Base-by-base conservation (phyloP, 768 basidiomycete species). In the Chalciporus sphaerocephalus region DNA sequence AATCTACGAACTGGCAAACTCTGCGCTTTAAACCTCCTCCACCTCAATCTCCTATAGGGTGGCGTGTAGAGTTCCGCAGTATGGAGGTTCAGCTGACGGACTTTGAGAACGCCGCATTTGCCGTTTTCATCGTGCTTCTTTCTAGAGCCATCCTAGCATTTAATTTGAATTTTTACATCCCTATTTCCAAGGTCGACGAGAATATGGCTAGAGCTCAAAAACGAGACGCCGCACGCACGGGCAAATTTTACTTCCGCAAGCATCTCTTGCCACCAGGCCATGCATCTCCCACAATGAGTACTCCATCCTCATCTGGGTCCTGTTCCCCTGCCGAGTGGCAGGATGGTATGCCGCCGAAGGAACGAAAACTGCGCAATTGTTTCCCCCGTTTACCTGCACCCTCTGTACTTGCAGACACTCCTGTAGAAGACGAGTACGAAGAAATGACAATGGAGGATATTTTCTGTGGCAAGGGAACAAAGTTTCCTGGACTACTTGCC, bases 1-100 rank as follows among this genome's bases (percentile, higher is more conserved):
- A 99, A 79, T 98, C 96, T 2, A 99, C 96, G 4, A 99, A 99
- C 60, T 99, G 96, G 96, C 96, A 99, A 69, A 97, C 96, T 0
- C 74, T 99, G 24, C 81, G 96, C 38, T 99, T 99, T 79, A 99
- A 99, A 64, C 96, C 96, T 2, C 96, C 96, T 11, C 95, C 96
- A 21, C 85, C 90, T 5, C 84, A 88, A 44, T 92, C 95, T 5
- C 65, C 81, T 6, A 97, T 98, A 44, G 96, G 95, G 24, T 99
- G 96, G 96, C 78, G 96, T 32, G 95, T 98, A 5, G 96, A 99
- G 64, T 99, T 99, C 69, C 77, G 96, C 46, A 92, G 89, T 63
- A 98, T 98, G 96, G 96, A 99, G 65, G 93, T 98, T 3, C 96
- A 98, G 60, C 80, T 97, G 62, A 98, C 96, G 8, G 96, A 99